Evolutionary conservation across 1,284 basidiomycete species (phyloP).

Genomic region (Rhodotorula mucilaginosa): DNA sequence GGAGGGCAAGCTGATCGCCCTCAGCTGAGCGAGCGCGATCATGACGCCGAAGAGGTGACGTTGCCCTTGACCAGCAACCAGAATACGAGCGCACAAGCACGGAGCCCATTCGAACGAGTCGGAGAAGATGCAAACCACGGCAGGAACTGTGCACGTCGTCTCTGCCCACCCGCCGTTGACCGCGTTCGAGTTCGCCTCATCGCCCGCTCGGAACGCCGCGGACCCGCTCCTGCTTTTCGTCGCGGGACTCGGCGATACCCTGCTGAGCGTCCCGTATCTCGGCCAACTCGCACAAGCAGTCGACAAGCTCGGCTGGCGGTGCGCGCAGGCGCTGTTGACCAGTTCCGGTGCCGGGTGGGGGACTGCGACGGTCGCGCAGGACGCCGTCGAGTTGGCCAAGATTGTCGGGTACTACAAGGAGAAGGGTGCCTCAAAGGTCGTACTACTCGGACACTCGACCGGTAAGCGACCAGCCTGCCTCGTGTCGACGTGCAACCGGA

Average conservation of each 20-base stretch:
- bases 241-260: constrained; percentile 4
- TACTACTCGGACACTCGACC: constrained; percentile 7
- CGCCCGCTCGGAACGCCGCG: not conserved
- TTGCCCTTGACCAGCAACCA: too few relatives aligned
- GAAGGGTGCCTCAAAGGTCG: not conserved
- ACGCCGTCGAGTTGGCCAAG: not conserved
- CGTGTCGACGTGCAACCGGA: too few relatives aligned
- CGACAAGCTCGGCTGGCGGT: not conserved
- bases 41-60: too few relatives aligned
- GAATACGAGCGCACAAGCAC: too few relatives aligned
- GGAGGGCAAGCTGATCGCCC: too few relatives aligned
- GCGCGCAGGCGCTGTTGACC: constrained; percentile 4
- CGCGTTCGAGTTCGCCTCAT: constrained; percentile 4
- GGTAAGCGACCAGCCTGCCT: not conserved
- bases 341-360: not conserved
- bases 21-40: too few relatives aligned
- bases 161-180: not conserved
- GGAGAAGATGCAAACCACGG: too few relatives aligned
- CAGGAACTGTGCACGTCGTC: too few relatives aligned
- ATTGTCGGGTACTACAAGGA: constrained; percentile 2
- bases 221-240: constrained; percentile 5
- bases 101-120: too few relatives aligned
- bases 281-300: not conserved
- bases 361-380: not conserved
- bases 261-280: not conserved